phyloP scores from a whole-genome alignment of 768 basidiomycete species.

The Hydnomerulius pinastri region DNA sequence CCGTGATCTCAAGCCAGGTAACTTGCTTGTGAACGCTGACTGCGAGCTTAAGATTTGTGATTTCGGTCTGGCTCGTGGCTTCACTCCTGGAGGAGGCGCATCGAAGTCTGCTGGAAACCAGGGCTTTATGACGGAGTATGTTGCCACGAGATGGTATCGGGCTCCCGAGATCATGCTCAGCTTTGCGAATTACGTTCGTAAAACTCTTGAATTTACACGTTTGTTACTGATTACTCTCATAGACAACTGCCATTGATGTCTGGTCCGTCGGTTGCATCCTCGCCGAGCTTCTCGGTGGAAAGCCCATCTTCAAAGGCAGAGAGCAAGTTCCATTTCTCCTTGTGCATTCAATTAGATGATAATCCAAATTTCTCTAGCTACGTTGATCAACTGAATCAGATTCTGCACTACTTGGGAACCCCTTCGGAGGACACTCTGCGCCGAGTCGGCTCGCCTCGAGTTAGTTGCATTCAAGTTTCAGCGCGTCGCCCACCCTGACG shows the following conservation, averaged over 20 bases:
- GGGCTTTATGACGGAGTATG: constrained; percentile 99
- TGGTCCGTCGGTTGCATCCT: constrained; percentile 97
- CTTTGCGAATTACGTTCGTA: constrained; percentile 88
- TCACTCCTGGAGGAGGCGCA: constrained; percentile 80
- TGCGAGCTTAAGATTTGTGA: constrained; percentile 99
- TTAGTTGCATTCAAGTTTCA: constrained; percentile 36
- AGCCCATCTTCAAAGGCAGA: constrained; percentile 95
- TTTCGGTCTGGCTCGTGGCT: constrained; percentile 94
- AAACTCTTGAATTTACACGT: background rate
- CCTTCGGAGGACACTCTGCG: constrained; percentile 96
- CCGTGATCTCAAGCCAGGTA: constrained; percentile 93
- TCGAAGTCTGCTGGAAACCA: constrained; percentile 76
- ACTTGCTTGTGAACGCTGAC: constrained; percentile 95
- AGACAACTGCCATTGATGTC: constrained; percentile 91
- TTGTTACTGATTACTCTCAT: constrained; percentile 17
- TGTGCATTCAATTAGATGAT: background rate
- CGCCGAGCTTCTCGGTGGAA: constrained; percentile 89
- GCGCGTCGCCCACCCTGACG: constrained; percentile 1
- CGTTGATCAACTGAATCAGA: constrained; percentile 98
- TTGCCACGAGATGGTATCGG: constrained; percentile 98
- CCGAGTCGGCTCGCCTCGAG: constrained; percentile 93
- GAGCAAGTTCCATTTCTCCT: constrained; percentile 59
- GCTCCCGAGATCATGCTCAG: constrained; percentile 99
- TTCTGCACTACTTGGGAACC: constrained; percentile 97
- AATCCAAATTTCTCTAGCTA: constrained; percentile 54